Evolutionary conservation across 2,329 filamentous ascomycete genomes (phyloP), one percentile per base, ranked within the genome.

Genomic region (Tolypocladium ovalisporum): DNA sequence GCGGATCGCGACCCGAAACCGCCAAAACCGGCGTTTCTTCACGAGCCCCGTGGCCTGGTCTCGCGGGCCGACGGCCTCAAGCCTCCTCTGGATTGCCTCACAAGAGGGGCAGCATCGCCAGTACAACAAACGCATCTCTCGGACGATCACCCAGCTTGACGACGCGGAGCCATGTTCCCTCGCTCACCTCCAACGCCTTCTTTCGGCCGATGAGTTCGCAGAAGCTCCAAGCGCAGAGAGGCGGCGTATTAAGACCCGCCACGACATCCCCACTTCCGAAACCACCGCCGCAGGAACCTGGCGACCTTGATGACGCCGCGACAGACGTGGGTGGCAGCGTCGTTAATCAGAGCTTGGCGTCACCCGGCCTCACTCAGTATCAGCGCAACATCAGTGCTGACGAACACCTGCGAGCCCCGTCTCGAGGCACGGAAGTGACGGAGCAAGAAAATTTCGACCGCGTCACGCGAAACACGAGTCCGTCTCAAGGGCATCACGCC

Each of bases 171-270:
- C 94, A 99, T 77, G 91, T 96, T 24, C 92, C 94, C 1, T 91
- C 88, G 1, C 76, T 99, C 56, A 87, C 90, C 3, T 91, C 90
- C 19, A 88, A 93, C 67, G 93, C 90, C 56, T 97, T 99, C 75
- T 96, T 96, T 69, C 88, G 87, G 27, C 94, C 94, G 42, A 96
- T 99, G 90, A 97, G 92, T 74, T 96, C 93, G 29, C 91, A 96
- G 70, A 88, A 90, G 70, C 78, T 97, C 54, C 93, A 97, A 73
- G 91, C 91, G 56, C 94, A 97, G 73, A 81, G 93, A 70, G 85
- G 67, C 61, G 83, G 86, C 62, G 80, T 72, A 10, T 68, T 75
- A 40, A 75, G 79, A 27, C 75, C 78, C 7, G 63, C 71, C 17
- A 76, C 73, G 27, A 69, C 73, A 63, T 70, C 67, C 57, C 74